Base-by-base conservation (phyloP, 1,284 basidiomycete species). In the Marasmius fiardii region DNA sequence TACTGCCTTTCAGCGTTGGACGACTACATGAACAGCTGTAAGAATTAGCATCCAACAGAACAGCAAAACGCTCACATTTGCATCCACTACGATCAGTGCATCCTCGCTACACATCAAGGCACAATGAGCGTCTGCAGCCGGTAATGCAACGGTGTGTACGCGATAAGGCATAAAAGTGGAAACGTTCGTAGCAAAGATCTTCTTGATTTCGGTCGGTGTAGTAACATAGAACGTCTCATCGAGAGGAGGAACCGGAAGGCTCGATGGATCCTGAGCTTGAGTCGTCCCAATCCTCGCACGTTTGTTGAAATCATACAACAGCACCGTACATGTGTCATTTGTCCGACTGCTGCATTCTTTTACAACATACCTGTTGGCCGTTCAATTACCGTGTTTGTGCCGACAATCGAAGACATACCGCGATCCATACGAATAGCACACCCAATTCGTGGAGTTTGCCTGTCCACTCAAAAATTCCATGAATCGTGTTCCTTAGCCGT, bases 391-490 rank as follows among this genome's bases (percentile, higher is more conserved):
- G 64, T n/a, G 47, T 5, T 23, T 33, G 28, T 16, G 47, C 31
- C 16, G 47, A 45, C 5, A 24, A 28, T 23, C 51, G 60, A 64
- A 52, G 60, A 71, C 58, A 70, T 74, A 82, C 55, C 73, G 74
- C 43, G 74, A 74, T 14, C 84, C 84, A 62, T 74, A 77, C 24
- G 83, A 77, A 61, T 80, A 83, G 68, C 85, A 87, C 6, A 82
- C 80, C 81, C 81, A 87, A 18, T 72, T 65, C 16, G 66, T 55
- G 34, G 76, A 77, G 44, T 72, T 72, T 28, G 62, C 61, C 11
- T 63, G 63, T 28, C 61, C 62, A 8, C 68, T 66, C 10, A 59
- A 58, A 31, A 80, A 60, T 31, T 55, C 39, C 16, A 47, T 43
- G 59, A 81, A 63, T 21, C 80, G 77, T 16, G 76, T 75, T 3